Evolutionary conservation across 441 rosid genomes (phyloP), one percentile per base, ranked within the genome.

Genomic region (Bruguiera hainesii): DNA sequence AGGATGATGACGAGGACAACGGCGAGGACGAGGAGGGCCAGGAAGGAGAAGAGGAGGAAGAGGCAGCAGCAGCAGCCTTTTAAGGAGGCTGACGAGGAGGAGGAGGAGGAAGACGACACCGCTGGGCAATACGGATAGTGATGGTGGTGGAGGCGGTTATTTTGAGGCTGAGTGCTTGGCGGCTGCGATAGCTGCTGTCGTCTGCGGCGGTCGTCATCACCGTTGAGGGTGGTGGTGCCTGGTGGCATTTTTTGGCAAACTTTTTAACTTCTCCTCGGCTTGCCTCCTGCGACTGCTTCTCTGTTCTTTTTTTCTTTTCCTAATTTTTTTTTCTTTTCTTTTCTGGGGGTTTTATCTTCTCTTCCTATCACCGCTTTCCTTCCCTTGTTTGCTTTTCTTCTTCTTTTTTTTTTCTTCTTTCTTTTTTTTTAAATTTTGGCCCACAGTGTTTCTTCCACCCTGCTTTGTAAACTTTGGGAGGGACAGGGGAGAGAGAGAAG

Each of bases 51-150:
- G 51, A 94, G 84, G 8, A 94, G 89, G 81, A 94, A 85, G 73
- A 94, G 88, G 73, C 99, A 94, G 79, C 98, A 94, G 74, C 99
- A 94, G 78, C 99, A 94, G 56, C 99, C 99, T 65, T 83, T 94
- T 66, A 94, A 77, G 42, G 97, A 88, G 20, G 99, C 94, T 0
- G 89, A 83, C 0, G 91, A 87, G 6, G 92, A 85, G 52, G 95
- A 85, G 52, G 95, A 82, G 13, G 87, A 80, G 61, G 77, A 69
- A 15, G 71, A 67, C 0, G 77, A 60, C 21, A 68, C 29, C 7
- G 83, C 42, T 19, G 87, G 85, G 72, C 83, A 76, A 71, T 88
- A 87, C 0, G 82, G 70, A 21, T 69, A 80, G 69, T 85, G 81
- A 20, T 75, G 80, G 35, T 61, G 76, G 76, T 63, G 77, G 7